phyloP scores from a whole-genome alignment of 352 stramenopile species.

The Nothophytophthora sp. region DNA sequence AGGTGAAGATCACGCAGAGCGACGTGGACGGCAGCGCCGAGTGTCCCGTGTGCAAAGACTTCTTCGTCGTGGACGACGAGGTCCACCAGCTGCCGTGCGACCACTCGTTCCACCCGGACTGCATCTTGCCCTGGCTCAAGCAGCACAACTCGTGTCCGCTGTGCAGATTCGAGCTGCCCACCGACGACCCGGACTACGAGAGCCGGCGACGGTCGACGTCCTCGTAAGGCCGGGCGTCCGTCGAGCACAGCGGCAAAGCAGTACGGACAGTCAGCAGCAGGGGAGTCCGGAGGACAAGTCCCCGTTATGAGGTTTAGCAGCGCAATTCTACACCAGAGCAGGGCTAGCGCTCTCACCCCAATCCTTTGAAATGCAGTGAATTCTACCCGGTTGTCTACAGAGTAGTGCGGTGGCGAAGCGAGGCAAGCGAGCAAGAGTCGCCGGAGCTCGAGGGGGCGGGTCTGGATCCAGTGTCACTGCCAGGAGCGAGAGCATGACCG shows the following conservation, averaged over 20 bases:
- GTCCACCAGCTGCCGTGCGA: slow-evolving; percentile 72
- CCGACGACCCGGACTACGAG: slow-evolving; percentile 85
- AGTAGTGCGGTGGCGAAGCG: too few species aligned
- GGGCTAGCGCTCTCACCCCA: too few species aligned
- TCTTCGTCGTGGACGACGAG: slow-evolving; percentile 79
- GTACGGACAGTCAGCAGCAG: too few species aligned
- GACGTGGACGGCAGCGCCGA: slow-evolving; percentile 80
- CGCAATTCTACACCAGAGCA: slow-evolving; percentile 7
- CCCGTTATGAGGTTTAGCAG: neutral
- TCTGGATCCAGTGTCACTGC: too few species aligned
- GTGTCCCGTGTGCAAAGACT: slow-evolving; percentile 88
- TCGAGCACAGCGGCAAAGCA: too few species aligned
- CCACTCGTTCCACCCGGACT: slow-evolving; percentile 84
- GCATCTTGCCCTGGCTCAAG: slow-evolving; percentile 87
- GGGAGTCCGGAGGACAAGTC: neutral
- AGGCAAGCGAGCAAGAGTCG: neutral
- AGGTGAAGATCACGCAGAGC: slow-evolving; percentile 68
- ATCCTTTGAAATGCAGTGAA: neutral
- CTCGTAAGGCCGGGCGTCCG: slow-evolving; percentile 3
- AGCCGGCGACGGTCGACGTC: slow-evolving; percentile 39
- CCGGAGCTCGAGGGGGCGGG: too few species aligned
- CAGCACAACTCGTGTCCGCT: slow-evolving; percentile 90
- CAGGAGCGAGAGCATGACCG: slow-evolving; percentile 7
- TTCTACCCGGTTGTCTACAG: too few species aligned
- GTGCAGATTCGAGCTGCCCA: slow-evolving; percentile 83